Evolutionary conservation across 2,329 filamentous ascomycete genomes (phyloP).

Genomic region (Penicillium nordicum): DNA sequence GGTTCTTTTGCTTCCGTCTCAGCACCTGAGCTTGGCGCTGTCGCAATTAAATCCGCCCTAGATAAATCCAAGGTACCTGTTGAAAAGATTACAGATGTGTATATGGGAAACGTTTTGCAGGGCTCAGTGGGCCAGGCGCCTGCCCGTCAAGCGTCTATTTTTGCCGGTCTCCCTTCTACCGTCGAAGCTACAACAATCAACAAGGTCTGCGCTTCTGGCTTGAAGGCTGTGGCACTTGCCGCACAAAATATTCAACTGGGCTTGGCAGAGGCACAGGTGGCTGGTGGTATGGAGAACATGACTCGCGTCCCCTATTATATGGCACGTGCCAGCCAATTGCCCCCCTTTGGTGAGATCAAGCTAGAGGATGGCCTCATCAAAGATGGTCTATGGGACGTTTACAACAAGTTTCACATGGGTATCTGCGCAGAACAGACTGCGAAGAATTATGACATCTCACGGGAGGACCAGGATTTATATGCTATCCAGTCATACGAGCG

Average conservation of each 20-base stretch:
- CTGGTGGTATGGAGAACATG: slow-evolving; percentile 99
- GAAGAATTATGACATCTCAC: slow-evolving; percentile 75
- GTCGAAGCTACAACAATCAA: slow-evolving; percentile 92
- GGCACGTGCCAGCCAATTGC: slow-evolving; percentile 73
- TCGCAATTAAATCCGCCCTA: slow-evolving; percentile 86
- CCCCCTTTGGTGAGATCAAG: slow-evolving; percentile 81
- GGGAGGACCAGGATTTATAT: slow-evolving; percentile 87
- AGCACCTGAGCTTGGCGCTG: slow-evolving; percentile 82
- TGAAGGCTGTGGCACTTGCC: slow-evolving; percentile 87
- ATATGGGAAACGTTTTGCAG: slow-evolving; percentile 95
- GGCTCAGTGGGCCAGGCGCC: slow-evolving; percentile 83
- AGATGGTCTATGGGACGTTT: slow-evolving; percentile 93
- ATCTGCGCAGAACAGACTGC: slow-evolving; percentile 93
- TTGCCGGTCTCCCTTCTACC: slow-evolving; percentile 75
- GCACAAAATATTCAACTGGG: slow-evolving; percentile 94
- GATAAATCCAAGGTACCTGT: slow-evolving; percentile 79
- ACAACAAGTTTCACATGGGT: slow-evolving; percentile 97
- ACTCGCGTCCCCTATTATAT: slow-evolving; percentile 88
- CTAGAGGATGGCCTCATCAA: slow-evolving; percentile 90
- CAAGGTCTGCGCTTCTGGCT: slow-evolving; percentile 93
- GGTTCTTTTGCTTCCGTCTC: slow-evolving; percentile 79
- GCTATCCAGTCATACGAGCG: slow-evolving; percentile 86
- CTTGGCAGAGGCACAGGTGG: slow-evolving; percentile 80
- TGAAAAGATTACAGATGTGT: slow-evolving; percentile 82
- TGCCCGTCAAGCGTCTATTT: slow-evolving; percentile 83